Evolutionary conservation across 2,329 filamentous ascomycete genomes (phyloP).

Genomic region (Penicillium griseofulvum): DNA sequence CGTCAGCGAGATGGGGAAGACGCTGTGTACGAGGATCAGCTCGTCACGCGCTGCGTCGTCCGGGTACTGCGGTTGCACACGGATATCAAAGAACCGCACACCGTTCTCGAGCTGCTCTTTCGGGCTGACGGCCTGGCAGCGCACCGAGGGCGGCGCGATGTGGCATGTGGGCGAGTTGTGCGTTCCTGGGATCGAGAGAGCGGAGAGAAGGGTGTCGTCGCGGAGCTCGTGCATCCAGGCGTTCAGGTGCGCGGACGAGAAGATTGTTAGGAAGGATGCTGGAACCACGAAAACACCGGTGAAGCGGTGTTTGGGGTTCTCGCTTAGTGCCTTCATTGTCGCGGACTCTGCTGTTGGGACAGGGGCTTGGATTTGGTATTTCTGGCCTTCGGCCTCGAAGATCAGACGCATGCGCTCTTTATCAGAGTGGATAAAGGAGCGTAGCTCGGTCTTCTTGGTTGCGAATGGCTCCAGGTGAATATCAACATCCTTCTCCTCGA

Average conservation of each 20-base stretch:
- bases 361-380: slow-evolving; percentile 71
- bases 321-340: slow-evolving; percentile 58
- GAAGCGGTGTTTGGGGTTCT: slow-evolving; percentile 54
- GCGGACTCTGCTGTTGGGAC: slow-evolving; percentile 60
- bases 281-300: slow-evolving; percentile 65
- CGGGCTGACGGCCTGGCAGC: slow-evolving; percentile 81
- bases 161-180: slow-evolving; percentile 90
- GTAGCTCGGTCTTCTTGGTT: slow-evolving; percentile 61
- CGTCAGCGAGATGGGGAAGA: slow-evolving; percentile 81
- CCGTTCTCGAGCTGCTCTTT: slow-evolving; percentile 80
- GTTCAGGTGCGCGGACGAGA: slow-evolving; percentile 66
- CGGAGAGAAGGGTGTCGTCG: slow-evolving; percentile 69
- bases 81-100: slow-evolving; percentile 90
- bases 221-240: slow-evolving; percentile 79
- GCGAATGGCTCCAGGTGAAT: slow-evolving; percentile 68
- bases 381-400: slow-evolving; percentile 62
- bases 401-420: slow-evolving; percentile 71
- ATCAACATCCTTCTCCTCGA: slow-evolving; percentile 60
- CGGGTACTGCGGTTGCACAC: slow-evolving; percentile 66
- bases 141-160: slow-evolving; percentile 82
- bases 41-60: slow-evolving; percentile 60
- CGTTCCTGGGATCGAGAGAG: slow-evolving; percentile 87
- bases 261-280: slow-evolving; percentile 58
- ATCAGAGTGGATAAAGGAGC: slow-evolving; percentile 53
- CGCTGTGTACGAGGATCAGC: slow-evolving; percentile 81